phyloP scores from a whole-genome alignment of 108 stramenopile genomes.

The Epithemia pelagica region DNA sequence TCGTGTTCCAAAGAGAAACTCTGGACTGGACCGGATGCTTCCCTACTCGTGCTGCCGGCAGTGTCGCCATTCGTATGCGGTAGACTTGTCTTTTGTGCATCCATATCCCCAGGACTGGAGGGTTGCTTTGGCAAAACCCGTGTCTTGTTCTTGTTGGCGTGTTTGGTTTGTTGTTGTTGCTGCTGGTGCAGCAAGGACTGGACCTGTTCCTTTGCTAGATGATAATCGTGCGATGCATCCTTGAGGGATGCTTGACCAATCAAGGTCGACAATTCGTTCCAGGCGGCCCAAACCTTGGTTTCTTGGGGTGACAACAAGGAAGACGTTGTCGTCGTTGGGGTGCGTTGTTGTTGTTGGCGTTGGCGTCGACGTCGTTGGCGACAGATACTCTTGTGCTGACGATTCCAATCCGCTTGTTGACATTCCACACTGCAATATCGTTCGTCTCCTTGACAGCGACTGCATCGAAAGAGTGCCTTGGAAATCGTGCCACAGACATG shows the following conservation, averaged over 20 bases:
- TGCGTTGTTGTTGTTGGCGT: neutral
- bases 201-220: neutral
- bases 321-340: no score
- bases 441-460: neutral
- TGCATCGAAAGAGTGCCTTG: no score
- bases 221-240: neutral
- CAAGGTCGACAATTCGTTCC: neutral
- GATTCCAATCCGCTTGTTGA: neutral
- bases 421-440: neutral
- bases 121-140: neutral
- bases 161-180: neutral
- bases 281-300: neutral
- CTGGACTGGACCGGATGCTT: neutral
- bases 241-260: neutral
- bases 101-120: neutral
- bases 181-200: neutral
- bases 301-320: no score
- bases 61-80: neutral
- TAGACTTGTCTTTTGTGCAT: neutral
- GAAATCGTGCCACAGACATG: no score
- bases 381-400: neutral
- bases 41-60: neutral
- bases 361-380: neutral
- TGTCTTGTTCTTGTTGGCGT: neutral
- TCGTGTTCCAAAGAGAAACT: no score